A percentile compares a stretch with the other conserved stretches of the same genome.
phyloP scores from a whole-genome alignment of 2,329 filamentous ascomycete genomes.

The Venturia oleaginea region DNA sequence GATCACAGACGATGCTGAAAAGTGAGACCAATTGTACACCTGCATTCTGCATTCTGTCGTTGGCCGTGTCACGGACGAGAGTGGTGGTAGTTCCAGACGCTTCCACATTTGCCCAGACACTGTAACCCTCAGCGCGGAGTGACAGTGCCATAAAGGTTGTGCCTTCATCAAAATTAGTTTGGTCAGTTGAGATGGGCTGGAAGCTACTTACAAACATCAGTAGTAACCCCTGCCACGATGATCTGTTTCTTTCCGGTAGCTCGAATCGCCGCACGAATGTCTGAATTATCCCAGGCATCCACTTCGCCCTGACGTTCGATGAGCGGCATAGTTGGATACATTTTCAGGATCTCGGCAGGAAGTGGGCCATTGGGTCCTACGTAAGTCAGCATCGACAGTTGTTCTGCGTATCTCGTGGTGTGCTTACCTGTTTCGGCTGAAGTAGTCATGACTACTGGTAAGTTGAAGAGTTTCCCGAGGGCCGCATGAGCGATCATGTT shows the following conservation, averaged over 20 bases:
- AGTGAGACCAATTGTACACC: conserved; percentile 56
- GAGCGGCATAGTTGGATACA: conserved; percentile 58
- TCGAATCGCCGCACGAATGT: conserved; percentile 56
- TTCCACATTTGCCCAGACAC: conserved; percentile 65
- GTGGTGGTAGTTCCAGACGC: conserved; percentile 57
- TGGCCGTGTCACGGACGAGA: conserved; percentile 54
- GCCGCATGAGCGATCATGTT: conserved; percentile 60
- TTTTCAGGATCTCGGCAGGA: conserved; percentile 57
- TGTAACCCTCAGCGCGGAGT: conserved; percentile 60
- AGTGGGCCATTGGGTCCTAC: conserved; percentile 61
- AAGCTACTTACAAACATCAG: conserved; percentile 54
- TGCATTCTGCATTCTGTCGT: conserved; percentile 56
- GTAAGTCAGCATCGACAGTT: not conserved
- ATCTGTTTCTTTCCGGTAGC: conserved; percentile 60
- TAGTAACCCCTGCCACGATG: conserved; percentile 63
- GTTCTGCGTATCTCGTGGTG: not conserved
- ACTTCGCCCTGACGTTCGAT: conserved; percentile 63
- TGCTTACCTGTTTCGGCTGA: conserved; percentile 49
- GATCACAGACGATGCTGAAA: conserved; percentile 56
- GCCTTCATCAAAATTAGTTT: conserved; percentile 26
- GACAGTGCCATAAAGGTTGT: conserved; percentile 66
- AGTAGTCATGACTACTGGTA: conserved; percentile 62
- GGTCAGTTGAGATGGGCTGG: not conserved
- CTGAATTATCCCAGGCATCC: conserved; percentile 65
- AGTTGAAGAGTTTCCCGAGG: conserved; percentile 55